Conservation (phyloP, 2,329 filamentous ascomycete species). For the Talaromyces sp. region DNA sequence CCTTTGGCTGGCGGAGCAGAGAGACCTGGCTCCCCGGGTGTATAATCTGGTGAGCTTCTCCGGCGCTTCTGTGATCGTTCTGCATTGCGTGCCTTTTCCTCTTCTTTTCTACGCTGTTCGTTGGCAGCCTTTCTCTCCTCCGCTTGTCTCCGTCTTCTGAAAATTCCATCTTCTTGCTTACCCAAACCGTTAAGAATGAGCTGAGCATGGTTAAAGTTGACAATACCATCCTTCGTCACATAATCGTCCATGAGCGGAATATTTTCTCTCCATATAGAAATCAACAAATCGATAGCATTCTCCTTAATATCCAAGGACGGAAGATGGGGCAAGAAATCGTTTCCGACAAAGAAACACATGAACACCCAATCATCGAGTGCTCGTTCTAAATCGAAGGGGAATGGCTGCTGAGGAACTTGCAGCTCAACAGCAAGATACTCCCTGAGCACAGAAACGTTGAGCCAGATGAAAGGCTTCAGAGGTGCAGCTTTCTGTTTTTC, state of each 20-base stretch:
- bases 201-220: constrained; percentile 82
- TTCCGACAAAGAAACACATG: constrained; percentile 98
- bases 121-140: constrained; percentile 81
- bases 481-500: constrained; percentile 70
- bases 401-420: constrained; percentile 74
- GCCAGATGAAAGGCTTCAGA: constrained; percentile 95
- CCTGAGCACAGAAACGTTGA: constrained; percentile 84
- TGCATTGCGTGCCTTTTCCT: constrained; percentile 56
- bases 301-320: constrained; percentile 97
- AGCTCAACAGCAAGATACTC: constrained; percentile 93
- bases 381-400: constrained; percentile 88
- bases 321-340: constrained; percentile 95
- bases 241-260: constrained; percentile 90
- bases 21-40: constrained; percentile 35
- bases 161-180: constrained; percentile 91
- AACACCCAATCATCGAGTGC: constrained; percentile 98
- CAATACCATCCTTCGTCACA: constrained; percentile 89
- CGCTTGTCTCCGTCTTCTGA: constrained; percentile 77
- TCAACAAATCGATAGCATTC: constrained; percentile 93
- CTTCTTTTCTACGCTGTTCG: constrained; percentile 72
- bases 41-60: constrained; percentile 46
- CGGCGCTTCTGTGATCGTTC: constrained; percentile 42
- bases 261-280: constrained; percentile 95
- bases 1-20: constrained; percentile 22
- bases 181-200: constrained; percentile 83